Evolutionary conservation across 768 basidiomycete genomes (phyloP), one percentile per base, ranked within the genome.

Genomic region (Boletus sp.): DNA sequence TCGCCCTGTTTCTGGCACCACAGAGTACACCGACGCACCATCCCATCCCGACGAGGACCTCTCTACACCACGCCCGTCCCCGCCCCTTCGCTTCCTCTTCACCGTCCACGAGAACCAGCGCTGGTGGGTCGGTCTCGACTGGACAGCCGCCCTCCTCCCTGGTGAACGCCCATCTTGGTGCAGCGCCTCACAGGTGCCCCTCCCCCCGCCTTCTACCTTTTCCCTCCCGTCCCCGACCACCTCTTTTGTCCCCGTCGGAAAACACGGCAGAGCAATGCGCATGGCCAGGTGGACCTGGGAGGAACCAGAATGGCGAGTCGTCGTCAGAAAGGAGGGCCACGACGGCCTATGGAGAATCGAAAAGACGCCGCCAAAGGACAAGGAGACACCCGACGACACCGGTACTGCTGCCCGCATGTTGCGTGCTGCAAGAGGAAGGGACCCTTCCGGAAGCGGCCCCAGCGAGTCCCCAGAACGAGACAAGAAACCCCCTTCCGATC

Each of bases 61-160:
- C 7, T 54, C 63, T 8, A 32, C 58, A 15, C 69, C 59, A 0
- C 59, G 47, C 25, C 60, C 69, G 5, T 71, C 63, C 1, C 60
- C 69, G 0, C 64, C 69, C 17, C 71, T 88, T 32, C 84, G 88
- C 21, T 94, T 95, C 74, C 78, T 90, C 44, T 95, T 95, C 65
- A 91, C 87, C n/a, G 73, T 95, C 11, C 87, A 91, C 66, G 93
- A 97, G 70, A 96, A 96, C 71, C 93, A 97, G 72, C 81, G 94
- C 7, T 96, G 94, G 94, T 98, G 94, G 94, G 84, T 98, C 83
- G 93, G 90, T 13, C 81, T 98, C 41, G 94, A 97, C 72, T 98
- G 91, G 91, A 96, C 94, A 2, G 88, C 90, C 4, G 93, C 93
- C 1, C 80, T 98, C 8, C 81, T 97, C 15, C 94, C 94, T 0